phyloP scores from a whole-genome alignment of 1,284 basidiomycete genomes.

The Athelia sp. region DNA sequence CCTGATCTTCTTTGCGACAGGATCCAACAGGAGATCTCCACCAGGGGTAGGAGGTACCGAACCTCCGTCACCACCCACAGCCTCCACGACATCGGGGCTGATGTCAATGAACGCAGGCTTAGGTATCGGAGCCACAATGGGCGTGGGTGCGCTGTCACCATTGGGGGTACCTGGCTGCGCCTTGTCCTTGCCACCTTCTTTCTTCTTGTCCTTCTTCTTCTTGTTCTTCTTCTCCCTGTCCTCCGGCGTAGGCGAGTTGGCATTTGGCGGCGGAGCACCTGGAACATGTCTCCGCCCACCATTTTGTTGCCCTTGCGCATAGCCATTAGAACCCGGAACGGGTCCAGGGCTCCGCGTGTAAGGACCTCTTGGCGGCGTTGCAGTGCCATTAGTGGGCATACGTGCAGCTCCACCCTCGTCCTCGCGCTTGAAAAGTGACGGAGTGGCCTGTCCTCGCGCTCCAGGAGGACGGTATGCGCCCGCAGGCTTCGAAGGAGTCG shows the following conservation, averaged over 20 bases:
- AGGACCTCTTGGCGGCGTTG: constrained; percentile 49
- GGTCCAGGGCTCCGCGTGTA: constrained; percentile 53
- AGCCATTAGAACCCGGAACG: constrained; percentile 22
- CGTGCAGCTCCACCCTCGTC: constrained; percentile 68
- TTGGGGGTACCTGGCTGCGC: constrained; percentile 10
- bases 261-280: constrained; percentile 48
- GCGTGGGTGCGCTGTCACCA: constrained; percentile 12
- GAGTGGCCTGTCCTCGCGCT: constrained; percentile 82
- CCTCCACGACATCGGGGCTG: constrained; percentile 16
- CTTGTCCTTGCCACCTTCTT: constrained; percentile 28
- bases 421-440: constrained; percentile 82
- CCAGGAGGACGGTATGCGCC: constrained; percentile 92
- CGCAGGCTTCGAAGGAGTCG: constrained; percentile 54
- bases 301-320: constrained; percentile 23
- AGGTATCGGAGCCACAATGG: constrained; percentile 12
- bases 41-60: constrained; percentile 54
- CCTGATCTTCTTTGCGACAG: constrained; percentile 85
- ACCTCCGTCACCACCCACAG: constrained; percentile 19
- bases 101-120: constrained; percentile 15
- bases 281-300: constrained; percentile 54
- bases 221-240: constrained; percentile 40
- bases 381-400: constrained; percentile 46
- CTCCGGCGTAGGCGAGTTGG: constrained; percentile 41
- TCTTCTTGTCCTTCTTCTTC: constrained; percentile 57
- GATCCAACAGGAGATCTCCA: constrained; percentile 63